phyloP scores from a whole-genome alignment of 2,329 filamentous ascomycete genomes.

The Proliferodiscus dingleyae region DNA sequence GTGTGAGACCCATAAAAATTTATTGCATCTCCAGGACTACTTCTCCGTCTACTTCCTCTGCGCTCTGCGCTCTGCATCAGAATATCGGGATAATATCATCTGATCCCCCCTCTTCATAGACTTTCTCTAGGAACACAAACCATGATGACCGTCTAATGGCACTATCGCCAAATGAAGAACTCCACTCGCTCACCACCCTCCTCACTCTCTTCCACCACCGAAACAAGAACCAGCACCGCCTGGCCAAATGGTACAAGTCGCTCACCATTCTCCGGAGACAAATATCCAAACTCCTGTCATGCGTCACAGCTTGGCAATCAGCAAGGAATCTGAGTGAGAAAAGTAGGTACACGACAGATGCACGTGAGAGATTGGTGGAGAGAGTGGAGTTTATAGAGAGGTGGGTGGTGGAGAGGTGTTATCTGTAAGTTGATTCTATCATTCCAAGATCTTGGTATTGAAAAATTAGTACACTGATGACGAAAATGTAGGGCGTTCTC shows the following conservation, averaged over 20 bases:
- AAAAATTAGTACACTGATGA: conserved; percentile 20
- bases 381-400: conserved; percentile 35
- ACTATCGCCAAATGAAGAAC: background rate
- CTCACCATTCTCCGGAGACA: conserved; percentile 69
- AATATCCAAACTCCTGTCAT: conserved; percentile 47
- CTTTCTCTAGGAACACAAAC: too few relatives aligned
- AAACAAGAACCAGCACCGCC: conserved; percentile 87
- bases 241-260: conserved; percentile 74
- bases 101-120: too few relatives aligned
- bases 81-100: too few relatives aligned
- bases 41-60: background rate
- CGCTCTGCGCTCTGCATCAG: too few relatives aligned
- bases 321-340: conserved; percentile 9
- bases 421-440: conserved; percentile 40
- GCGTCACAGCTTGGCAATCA: conserved; percentile 26
- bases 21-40: background rate
- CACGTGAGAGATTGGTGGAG: conserved; percentile 26
- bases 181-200: conserved; percentile 34
- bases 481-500: conserved; percentile 56
- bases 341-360: conserved; percentile 6
- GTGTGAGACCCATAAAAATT: background rate
- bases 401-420: conserved; percentile 38
- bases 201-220: conserved; percentile 73
- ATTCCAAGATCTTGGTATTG: too few relatives aligned
- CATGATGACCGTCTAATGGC: too few relatives aligned